Conservation (phyloP, 192 early-diverging fungal genomes). For the Coemansia sp. region DNA sequence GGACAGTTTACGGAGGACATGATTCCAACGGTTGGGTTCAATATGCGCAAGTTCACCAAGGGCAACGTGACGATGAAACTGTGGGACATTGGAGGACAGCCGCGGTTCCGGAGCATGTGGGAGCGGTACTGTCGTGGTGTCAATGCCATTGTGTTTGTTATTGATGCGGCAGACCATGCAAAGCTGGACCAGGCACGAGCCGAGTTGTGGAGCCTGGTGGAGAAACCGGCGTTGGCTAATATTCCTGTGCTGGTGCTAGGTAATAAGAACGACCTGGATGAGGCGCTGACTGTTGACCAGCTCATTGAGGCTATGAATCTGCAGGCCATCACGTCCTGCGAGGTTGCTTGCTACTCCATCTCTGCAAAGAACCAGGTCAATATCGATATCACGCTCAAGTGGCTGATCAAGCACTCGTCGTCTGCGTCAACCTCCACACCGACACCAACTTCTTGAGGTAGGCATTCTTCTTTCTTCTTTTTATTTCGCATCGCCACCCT, state of each 20-base stretch:
- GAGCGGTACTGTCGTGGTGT: conserved; percentile 86
- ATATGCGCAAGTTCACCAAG: conserved; percentile 95
- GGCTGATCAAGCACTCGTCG: conserved; percentile 84
- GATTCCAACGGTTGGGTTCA: conserved; percentile 99
- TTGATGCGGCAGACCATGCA: conserved; percentile 93
- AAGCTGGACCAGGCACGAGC: conserved; percentile 90
- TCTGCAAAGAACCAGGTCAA: conserved; percentile 98
- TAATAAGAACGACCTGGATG: conserved; percentile 97
- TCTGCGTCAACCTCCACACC: conserved; percentile 29
- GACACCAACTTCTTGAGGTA: conserved; percentile 1
- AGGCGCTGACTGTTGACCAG: conserved; percentile 83
- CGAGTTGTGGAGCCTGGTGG: conserved; percentile 88
- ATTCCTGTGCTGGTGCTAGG: conserved; percentile 98
- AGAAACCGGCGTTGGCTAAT: conserved; percentile 89
- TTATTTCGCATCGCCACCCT: not conserved
- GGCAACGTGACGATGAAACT: conserved; percentile 97
- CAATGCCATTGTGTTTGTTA: conserved; percentile 98
- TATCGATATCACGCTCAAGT: conserved; percentile 96
- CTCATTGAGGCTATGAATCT: conserved; percentile 91
- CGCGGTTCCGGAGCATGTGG: conserved; percentile 98
- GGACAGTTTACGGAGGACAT: conserved; percentile 83
- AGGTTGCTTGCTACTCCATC: conserved; percentile 98
- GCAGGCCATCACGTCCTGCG: conserved; percentile 85
- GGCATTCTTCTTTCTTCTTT: not conserved
- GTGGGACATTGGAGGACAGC: conserved; percentile 99